Conservation (phyloP, 1,284 basidiomycete species). For the Boletus holoroseus region DNA sequence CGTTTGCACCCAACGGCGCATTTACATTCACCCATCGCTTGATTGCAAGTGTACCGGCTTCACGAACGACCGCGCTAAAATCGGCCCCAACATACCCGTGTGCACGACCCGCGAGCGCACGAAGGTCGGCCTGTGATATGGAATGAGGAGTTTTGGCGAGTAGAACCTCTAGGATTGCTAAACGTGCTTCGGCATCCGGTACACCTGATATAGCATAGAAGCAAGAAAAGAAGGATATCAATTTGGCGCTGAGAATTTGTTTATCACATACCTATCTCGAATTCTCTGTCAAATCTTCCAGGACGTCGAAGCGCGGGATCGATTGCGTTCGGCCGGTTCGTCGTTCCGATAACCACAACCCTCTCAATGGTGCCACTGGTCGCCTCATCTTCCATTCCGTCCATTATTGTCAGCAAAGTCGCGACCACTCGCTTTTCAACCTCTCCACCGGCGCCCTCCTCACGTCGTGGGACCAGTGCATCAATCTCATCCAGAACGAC, state of each 20-base stretch:
- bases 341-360: slow-evolving; percentile 95
- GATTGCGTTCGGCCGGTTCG: slow-evolving; percentile 95
- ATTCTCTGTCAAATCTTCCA: slow-evolving; percentile 93
- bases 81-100: slow-evolving; percentile 99
- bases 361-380: slow-evolving; percentile 42
- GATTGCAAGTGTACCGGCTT: slow-evolving; percentile 89
- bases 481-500: slow-evolving; percentile 97
- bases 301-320: slow-evolving; percentile 93
- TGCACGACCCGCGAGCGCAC: slow-evolving; percentile 67
- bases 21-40: slow-evolving; percentile 64
- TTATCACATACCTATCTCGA: slow-evolving; percentile 77
- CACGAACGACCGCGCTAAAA: slow-evolving; percentile 84
- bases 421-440: slow-evolving; percentile 96
- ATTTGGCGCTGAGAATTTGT: slow-evolving; percentile 1
- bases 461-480: slow-evolving; percentile 85
- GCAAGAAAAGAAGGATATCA: slow-evolving; percentile 3
- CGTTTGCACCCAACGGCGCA: slow-evolving; percentile 11
- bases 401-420: slow-evolving; percentile 90
- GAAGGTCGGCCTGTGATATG: slow-evolving; percentile 58
- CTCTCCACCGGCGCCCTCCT: slow-evolving; percentile 84
- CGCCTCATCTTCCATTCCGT: slow-evolving; percentile 75
- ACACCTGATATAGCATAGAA: slow-evolving; percentile 55
- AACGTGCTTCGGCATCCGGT: slow-evolving; percentile 79
- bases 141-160: slow-evolving; percentile 76
- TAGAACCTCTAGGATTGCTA: slow-evolving; percentile 79